Evolutionary conservation across 1,284 basidiomycete genomes (phyloP), one percentile per base, ranked within the genome.

Genomic region (Leccinum subspadiceum): DNA sequence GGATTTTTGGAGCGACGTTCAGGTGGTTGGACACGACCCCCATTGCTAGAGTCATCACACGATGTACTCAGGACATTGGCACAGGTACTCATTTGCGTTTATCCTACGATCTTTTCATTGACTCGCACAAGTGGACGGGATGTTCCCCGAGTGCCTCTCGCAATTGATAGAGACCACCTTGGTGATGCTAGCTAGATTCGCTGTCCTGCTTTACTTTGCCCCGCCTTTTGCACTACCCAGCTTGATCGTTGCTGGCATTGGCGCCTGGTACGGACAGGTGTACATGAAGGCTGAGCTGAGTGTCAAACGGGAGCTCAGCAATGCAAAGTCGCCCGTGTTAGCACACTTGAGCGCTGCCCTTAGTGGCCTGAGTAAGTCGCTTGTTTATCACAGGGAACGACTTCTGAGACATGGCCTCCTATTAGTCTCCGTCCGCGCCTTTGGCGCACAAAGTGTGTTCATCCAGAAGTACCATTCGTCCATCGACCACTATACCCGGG

Each of bases 351-450:
- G 75, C 2, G 75, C 78, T 13, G 74, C 76, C 2, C 68, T 81
- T 31, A 64, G 70, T 22, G 90, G 90, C 22, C 75, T 92, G 37
- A 76, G 85, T 87, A 62, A 57, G 81, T 68, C 4, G 4, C 6
- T 54, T 22, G 17, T 37, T 48, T 29, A 29, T 17, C 51, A 26
- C 3, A 50, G 17, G 44, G 37, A 54, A 35, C 8, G 26, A 12
- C 10, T 33, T 17, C 24, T 26, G 20, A 51, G n/a, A 41, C 24
- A 5, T 39, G 29, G 1, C n/a, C 12, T 41, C 5, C 1, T 50
- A 22, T 22, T 22, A 86, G 85, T 80, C 3, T 87, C 85, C 4
- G 82, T 89, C 54, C 80, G 86, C 24, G 85, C 85, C 9, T 86
- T 83, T 65, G 79, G 80, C 5, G 82, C 81, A 15, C 78, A 86